phyloP scores from a whole-genome alignment of 352 stramenopile genomes.

The Globisporangium cederbergense region DNA sequence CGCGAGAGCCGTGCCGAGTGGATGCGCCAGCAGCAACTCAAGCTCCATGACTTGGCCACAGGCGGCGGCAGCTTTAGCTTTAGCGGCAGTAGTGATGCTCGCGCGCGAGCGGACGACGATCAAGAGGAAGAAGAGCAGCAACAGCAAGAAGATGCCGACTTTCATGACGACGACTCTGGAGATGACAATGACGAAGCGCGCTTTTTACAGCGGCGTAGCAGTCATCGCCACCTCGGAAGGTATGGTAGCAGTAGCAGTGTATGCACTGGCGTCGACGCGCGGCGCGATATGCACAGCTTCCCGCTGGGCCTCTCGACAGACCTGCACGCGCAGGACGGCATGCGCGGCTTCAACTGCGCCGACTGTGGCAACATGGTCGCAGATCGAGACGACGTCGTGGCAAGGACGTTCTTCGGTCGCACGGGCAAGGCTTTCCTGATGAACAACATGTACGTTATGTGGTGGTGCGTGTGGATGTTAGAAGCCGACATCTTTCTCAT shows the following conservation, averaged over 20 bases:
- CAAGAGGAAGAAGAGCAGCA: constrained; percentile 22
- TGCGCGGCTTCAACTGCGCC: constrained; percentile 58
- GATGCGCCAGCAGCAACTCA: constrained; percentile 23
- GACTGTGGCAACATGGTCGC: constrained; percentile 62
- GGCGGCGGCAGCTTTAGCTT: background rate
- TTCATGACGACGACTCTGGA: constrained; percentile 11
- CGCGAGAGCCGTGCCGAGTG: constrained; percentile 45
- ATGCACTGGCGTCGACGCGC: background rate
- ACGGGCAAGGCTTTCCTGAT: constrained; percentile 75
- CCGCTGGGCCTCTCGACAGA: constrained; percentile 36
- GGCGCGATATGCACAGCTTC: background rate
- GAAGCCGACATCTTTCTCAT: background rate
- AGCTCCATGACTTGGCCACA: constrained; percentile 11
- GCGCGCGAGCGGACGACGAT: constrained; percentile 17
- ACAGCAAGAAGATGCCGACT: constrained; percentile 11
- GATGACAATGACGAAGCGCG: constrained; percentile 17
- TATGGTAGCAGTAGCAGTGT: background rate
- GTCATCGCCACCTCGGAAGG: background rate
- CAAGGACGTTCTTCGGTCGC: constrained; percentile 76
- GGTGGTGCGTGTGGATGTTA: background rate
- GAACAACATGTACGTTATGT: constrained; percentile 63
- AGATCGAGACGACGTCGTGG: constrained; percentile 65
- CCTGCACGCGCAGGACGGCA: constrained; percentile 41
- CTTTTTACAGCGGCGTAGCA: background rate
- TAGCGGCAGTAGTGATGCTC: constrained; percentile 21